These are phyloP conservation scores for Clonostachys solani DNA, from an alignment of 2,329 filamentous ascomycete genomes.

Conservation along the genomic window DNA sequence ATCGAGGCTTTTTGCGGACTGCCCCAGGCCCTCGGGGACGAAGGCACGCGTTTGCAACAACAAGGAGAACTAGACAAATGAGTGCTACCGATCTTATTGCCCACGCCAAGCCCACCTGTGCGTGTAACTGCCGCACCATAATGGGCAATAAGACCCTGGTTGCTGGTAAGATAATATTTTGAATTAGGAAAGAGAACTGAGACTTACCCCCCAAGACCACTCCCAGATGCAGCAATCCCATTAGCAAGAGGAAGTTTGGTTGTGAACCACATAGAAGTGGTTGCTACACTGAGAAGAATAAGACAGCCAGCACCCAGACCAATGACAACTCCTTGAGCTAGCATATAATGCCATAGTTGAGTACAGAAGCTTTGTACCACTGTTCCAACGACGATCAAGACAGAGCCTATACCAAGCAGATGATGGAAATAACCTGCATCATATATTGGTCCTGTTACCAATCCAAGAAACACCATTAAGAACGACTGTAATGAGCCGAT, in stretches of 20 bases:
- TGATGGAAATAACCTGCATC: constrained; percentile 39
- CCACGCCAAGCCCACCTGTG: constrained; percentile 18
- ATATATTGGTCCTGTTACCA: constrained; percentile 34
- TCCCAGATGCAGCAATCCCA: constrained; percentile 23
- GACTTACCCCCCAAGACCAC: constrained; percentile 10
- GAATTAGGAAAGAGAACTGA: constrained; percentile 5
- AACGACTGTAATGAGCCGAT: constrained; percentile 43
- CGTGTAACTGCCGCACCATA: constrained; percentile 10
- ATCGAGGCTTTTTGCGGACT: constrained; percentile 21
- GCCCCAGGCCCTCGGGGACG: neutral
- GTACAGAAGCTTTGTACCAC: constrained; percentile 33
- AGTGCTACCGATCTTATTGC: constrained; percentile 17
- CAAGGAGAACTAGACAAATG: constrained; percentile 10
- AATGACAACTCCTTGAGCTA: constrained; percentile 37
- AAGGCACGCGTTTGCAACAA: constrained; percentile 17
- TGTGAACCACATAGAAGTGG: constrained; percentile 25
- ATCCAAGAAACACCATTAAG: constrained; percentile 25
- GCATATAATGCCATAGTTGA: constrained; percentile 36
- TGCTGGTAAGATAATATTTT: constrained; percentile 14
- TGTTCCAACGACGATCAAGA: constrained; percentile 38
- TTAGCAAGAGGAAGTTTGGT: constrained; percentile 18
- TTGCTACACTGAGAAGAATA: constrained; percentile 27
- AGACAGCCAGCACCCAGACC: constrained; percentile 36
- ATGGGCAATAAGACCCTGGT: constrained; percentile 25
- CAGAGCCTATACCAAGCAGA: constrained; percentile 30